These are phyloP conservation scores for Mycosphaerella sp. DNA, from an alignment of 2,329 filamentous ascomycete species.

Conservation along the genomic window DNA sequence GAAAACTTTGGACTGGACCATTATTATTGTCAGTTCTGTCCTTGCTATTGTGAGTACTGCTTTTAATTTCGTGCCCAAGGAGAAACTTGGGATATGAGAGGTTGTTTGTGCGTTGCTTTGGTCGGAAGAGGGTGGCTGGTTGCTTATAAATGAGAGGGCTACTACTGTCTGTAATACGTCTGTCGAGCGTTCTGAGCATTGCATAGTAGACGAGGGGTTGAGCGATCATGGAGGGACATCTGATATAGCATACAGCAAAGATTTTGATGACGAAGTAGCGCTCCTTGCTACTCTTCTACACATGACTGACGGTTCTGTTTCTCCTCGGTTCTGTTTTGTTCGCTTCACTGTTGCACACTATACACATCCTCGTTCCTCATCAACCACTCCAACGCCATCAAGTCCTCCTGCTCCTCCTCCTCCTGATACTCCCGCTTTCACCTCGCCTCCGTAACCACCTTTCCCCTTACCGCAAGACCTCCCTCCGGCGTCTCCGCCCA, in stretches of 20 bases:
- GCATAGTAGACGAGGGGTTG: neutral
- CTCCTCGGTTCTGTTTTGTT: neutral
- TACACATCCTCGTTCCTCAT: slow-evolving; percentile 14
- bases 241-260: neutral
- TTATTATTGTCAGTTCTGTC: slow-evolving; percentile 63
- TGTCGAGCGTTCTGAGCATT: neutral
- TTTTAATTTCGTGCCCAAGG: slow-evolving; percentile 81
- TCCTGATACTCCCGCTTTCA: slow-evolving; percentile 9
- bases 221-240: no score
- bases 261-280: no score
- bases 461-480: slow-evolving; percentile 42
- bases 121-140: neutral
- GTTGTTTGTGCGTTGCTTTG: neutral
- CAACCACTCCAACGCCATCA: slow-evolving; percentile 10
- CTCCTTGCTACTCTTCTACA: no score
- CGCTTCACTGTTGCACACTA: neutral
- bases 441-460: slow-evolving; percentile 28
- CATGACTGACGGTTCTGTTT: neutral
- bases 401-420: no score
- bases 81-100: slow-evolving; percentile 50
- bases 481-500: slow-evolving; percentile 40
- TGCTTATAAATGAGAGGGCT: no score
- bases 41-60: slow-evolving; percentile 73
- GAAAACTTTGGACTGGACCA: slow-evolving; percentile 57
- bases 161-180: neutral